Evolutionary conservation across 257 asterid genomes (phyloP).

Genomic region (Solanum lycopersicoides): DNA sequence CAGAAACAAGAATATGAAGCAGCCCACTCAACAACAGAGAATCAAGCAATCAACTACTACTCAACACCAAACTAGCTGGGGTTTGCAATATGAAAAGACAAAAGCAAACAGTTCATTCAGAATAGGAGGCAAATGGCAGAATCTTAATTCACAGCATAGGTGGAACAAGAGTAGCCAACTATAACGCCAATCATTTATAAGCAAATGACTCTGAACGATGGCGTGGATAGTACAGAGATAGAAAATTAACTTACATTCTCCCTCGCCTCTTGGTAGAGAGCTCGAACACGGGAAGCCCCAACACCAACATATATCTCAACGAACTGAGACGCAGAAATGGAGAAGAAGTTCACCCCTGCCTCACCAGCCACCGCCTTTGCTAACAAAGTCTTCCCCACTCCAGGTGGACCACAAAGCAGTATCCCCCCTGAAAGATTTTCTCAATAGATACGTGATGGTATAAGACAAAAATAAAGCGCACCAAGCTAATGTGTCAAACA

Average conservation of each 20-base stretch:
- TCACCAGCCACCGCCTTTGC: slow-evolving; percentile 99
- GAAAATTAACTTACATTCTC: slow-evolving; percentile 53
- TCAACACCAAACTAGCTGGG: not conserved
- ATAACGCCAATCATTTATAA: not conserved
- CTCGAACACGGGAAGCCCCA: slow-evolving; percentile 97
- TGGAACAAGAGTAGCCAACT: not conserved
- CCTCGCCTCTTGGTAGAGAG: slow-evolving; percentile 95
- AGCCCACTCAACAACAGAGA: not conserved
- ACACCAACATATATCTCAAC: slow-evolving; percentile 97
- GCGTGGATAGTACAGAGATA: not conserved
- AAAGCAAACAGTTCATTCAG: not conserved
- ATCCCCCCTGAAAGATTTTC: slow-evolving; percentile 64
- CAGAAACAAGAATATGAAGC: not conserved
- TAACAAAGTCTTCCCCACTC: slow-evolving; percentile 93
- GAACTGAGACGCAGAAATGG: slow-evolving; percentile 97
- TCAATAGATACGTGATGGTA: not conserved
- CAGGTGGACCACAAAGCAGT: slow-evolving; percentile 98
- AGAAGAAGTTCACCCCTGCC: slow-evolving; percentile 98
- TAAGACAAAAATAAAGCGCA: not conserved
- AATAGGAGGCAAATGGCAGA: not conserved
- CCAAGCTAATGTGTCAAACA: not conserved
- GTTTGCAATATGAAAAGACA: not conserved
- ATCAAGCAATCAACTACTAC: not conserved
- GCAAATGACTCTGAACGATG: not conserved
- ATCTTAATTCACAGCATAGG: not conserved